Evolutionary conservation across 1,139 yeast species (phyloP).

Genomic region (Sugiyamaella xylanicola): DNA sequence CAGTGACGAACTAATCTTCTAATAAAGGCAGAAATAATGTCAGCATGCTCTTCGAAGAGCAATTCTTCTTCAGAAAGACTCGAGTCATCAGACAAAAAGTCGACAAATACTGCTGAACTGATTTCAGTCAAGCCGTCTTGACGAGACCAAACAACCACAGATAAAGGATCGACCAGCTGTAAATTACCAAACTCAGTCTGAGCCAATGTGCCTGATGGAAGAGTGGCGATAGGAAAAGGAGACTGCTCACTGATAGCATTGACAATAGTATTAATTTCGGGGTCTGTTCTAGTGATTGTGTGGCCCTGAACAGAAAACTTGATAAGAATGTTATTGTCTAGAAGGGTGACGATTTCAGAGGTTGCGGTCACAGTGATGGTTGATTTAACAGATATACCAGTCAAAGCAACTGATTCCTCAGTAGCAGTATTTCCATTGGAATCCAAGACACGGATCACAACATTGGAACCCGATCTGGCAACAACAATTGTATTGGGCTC

Average conservation of each 20-base stretch:
- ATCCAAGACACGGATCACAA: slow-evolving; percentile 13
- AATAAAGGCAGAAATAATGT: slow-evolving; percentile 47
- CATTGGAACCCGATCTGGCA: slow-evolving; percentile 5
- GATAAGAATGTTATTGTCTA: slow-evolving; percentile 2
- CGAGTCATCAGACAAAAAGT: slow-evolving; percentile 42
- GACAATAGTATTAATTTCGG: background rate
- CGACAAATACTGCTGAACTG: slow-evolving; percentile 47
- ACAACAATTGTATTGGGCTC: slow-evolving; percentile 5
- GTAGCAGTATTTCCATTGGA: slow-evolving; percentile 14
- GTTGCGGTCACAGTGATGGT: slow-evolving; percentile 6
- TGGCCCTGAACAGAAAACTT: slow-evolving; percentile 7
- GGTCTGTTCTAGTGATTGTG: background rate
- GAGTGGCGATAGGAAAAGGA: slow-evolving; percentile 1
- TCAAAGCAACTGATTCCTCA: slow-evolving; percentile 11
- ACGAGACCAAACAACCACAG: slow-evolving; percentile 45
- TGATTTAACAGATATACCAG: background rate
- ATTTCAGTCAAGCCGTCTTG: slow-evolving; percentile 52
- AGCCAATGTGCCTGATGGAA: background rate
- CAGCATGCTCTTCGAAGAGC: slow-evolving; percentile 44
- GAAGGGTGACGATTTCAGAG: slow-evolving; percentile 9
- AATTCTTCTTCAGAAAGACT: slow-evolving; percentile 46
- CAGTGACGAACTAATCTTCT: slow-evolving; percentile 49
- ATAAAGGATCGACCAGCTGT: background rate
- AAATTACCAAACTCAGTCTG: slow-evolving; percentile 12
- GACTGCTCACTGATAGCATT: background rate